These are phyloP conservation scores for Senna siamea DNA, from an alignment of 306 rosid species.

Conservation along the genomic window DNA sequence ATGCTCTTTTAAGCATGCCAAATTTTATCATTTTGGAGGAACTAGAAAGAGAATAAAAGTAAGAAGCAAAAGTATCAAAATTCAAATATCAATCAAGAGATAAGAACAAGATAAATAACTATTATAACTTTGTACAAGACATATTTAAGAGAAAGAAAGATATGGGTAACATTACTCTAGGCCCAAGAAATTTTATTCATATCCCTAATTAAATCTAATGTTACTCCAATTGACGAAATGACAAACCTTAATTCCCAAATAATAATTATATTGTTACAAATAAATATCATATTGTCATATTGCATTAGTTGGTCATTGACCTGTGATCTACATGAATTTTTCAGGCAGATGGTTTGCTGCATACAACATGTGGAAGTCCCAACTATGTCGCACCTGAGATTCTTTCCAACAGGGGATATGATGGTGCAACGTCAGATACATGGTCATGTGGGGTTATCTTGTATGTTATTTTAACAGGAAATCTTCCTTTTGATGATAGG, in stretches of 20 bases:
- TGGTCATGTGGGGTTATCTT: conserved; percentile 97
- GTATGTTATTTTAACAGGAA: conserved; percentile 75
- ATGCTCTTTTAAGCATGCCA: conserved; percentile 12
- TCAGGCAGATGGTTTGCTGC: conserved; percentile 89
- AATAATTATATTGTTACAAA: background rate
- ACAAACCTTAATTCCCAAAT: background rate
- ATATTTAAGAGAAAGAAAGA: background rate
- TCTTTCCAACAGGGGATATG: conserved; percentile 79
- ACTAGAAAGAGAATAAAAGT: background rate
- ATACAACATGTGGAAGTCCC: conserved; percentile 98
- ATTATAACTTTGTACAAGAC: background rate
- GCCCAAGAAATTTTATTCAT: background rate
- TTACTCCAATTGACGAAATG: background rate
- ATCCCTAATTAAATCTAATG: background rate
- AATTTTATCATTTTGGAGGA: background rate
- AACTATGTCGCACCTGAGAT: conserved; percentile 98
- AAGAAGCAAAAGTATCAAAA: background rate
- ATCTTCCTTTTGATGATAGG: conserved; percentile 89
- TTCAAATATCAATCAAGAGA: background rate
- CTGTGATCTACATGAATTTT: conserved; percentile 26
- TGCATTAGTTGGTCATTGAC: conserved; percentile 22
- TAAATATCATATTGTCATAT: background rate
- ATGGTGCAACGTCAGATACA: conserved; percentile 84
- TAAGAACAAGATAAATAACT: background rate
- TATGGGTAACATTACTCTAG: background rate